These are phyloP conservation scores for Carpinus fangiana DNA, from an alignment of 306 rosid genomes.

Conservation along the genomic window DNA sequence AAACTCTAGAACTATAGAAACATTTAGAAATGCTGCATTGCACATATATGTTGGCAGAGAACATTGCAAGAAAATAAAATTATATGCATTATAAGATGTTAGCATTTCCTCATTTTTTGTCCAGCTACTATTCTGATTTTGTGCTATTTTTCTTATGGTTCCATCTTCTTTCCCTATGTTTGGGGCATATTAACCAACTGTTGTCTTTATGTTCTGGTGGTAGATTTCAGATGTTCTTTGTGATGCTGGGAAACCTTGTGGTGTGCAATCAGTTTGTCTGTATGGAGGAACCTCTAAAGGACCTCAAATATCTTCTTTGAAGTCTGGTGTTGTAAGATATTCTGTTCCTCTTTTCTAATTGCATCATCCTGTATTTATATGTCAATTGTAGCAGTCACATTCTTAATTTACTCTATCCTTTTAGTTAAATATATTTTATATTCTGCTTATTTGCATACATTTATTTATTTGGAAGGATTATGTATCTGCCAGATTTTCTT, in stretches of 20 bases:
- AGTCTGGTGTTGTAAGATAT: constrained; percentile 88
- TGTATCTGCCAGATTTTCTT: not conserved
- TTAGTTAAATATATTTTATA: not conserved
- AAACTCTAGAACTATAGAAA: not conserved
- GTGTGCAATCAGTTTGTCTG: constrained; percentile 71
- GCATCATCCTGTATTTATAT: constrained; percentile 17
- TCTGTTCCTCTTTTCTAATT: constrained; percentile 27
- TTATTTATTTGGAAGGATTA: not conserved
- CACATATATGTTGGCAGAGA: no score
- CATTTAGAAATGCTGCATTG: not conserved
- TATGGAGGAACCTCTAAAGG: no score
- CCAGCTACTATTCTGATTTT: not conserved
- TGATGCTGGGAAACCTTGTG: constrained; percentile 84
- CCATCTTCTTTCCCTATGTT: not conserved
- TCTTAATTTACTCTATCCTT: not conserved
- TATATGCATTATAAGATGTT: not conserved
- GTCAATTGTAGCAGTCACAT: constrained; percentile 19
- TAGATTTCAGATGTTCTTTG: constrained; percentile 88
- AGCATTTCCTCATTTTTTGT: not conserved
- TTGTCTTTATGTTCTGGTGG: constrained; percentile 28
- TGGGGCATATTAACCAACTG: not conserved
- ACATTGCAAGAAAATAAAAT: not conserved
- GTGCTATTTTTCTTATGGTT: not conserved
- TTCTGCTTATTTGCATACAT: not conserved
- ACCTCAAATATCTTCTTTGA: constrained; percentile 62